These are phyloP conservation scores for Haplosporangium gracile DNA, from an alignment of 192 early-diverging fungal species.

Conservation along the genomic window DNA sequence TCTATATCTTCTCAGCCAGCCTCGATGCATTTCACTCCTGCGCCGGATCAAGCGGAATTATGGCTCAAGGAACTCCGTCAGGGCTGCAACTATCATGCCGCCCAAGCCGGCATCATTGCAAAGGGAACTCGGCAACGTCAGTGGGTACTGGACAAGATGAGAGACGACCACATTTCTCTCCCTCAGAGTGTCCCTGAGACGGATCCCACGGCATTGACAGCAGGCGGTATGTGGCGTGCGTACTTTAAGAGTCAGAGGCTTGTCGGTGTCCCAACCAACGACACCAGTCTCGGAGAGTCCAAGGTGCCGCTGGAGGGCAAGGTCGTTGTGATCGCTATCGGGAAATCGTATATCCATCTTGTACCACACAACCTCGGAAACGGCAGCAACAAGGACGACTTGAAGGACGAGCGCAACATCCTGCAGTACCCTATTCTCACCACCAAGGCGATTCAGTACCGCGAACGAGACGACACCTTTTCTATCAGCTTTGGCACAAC, in stretches of 20 bases:
- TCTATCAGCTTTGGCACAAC: constrained; percentile 47
- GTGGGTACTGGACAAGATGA: constrained; percentile 45
- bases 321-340: constrained; percentile 39
- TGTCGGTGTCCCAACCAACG: constrained; percentile 27
- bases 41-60: constrained; percentile 23
- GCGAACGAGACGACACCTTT: constrained; percentile 42
- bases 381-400: constrained; percentile 50
- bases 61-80: constrained; percentile 49
- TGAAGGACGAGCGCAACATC: constrained; percentile 51
- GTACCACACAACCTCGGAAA: constrained; percentile 53
- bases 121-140: constrained; percentile 54
- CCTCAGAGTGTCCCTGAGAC: constrained; percentile 47
- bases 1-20: constrained; percentile 50
- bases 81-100: constrained; percentile 50
- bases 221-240: constrained; percentile 53
- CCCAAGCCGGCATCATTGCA: constrained; percentile 36
- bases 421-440: constrained; percentile 51
- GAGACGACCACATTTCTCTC: constrained; percentile 42
- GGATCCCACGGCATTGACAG: constrained; percentile 38
- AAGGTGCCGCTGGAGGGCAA: constrained; percentile 48
- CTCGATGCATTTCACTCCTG: constrained; percentile 50
- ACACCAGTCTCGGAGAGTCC: constrained; percentile 6
- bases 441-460: constrained; percentile 28
- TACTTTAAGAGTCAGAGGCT: constrained; percentile 51
- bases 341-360: constrained; percentile 43